Evolutionary conservation across 164 flowering plant genomes (phyloP).

Genomic region (Umbellularia californica): DNA sequence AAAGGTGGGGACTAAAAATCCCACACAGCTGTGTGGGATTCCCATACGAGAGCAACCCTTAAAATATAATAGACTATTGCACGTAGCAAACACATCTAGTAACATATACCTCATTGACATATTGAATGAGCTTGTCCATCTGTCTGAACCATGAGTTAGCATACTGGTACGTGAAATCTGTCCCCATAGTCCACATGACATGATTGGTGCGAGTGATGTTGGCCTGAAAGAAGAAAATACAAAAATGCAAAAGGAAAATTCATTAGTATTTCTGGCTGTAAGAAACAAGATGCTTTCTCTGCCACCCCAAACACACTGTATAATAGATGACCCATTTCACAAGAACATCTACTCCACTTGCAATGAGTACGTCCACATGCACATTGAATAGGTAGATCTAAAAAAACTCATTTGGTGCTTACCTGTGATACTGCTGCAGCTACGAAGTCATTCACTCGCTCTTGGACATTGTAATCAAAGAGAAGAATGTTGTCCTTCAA

Average conservation of each 20-base stretch:
- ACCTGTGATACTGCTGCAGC: slow-evolving; percentile 86
- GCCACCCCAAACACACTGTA: neutral
- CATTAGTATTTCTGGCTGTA: neutral
- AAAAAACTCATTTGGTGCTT: slow-evolving; percentile 5
- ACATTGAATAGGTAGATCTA: neutral
- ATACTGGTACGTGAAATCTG: slow-evolving; percentile 92
- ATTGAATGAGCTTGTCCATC: slow-evolving; percentile 94
- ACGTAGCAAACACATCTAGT: neutral
- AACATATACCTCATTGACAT: slow-evolving; percentile 68
- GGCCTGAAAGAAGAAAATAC: slow-evolving; percentile 43
- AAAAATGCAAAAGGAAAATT: slow-evolving; percentile 8
- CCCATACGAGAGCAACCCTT: too few species aligned
- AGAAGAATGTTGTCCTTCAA: slow-evolving; percentile 43
- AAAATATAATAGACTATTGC: neutral
- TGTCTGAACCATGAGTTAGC: slow-evolving; percentile 86
- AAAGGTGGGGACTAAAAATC: too few species aligned
- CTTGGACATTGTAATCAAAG: slow-evolving; percentile 89
- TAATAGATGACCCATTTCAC: neutral
- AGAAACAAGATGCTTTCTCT: neutral
- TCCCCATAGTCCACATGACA: slow-evolving; percentile 99
- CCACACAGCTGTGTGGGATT: too few species aligned
- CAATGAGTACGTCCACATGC: neutral
- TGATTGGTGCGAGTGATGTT: slow-evolving; percentile 90
- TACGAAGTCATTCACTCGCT: slow-evolving; percentile 83
- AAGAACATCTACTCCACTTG: neutral